These are phyloP conservation scores for Trichoderma arundinaceum DNA, from an alignment of 2,329 filamentous ascomycete species.

Conservation along the genomic window DNA sequence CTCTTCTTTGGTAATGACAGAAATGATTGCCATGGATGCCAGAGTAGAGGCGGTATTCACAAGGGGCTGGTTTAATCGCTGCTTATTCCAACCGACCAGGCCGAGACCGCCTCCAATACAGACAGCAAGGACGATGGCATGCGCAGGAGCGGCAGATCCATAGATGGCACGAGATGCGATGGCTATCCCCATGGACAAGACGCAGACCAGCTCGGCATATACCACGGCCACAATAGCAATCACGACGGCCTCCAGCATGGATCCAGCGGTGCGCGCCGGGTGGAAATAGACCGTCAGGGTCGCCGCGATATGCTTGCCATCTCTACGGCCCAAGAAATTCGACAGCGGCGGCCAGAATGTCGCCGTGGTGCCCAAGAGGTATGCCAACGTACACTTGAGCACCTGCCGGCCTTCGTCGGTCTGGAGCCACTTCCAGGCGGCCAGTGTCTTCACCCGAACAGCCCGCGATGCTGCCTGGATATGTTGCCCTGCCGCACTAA, in stretches of 20 bases:
- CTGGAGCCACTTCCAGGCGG: constrained; percentile 63
- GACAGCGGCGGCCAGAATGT: constrained; percentile 81
- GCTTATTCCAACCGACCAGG: constrained; percentile 86
- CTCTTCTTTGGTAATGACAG: constrained; percentile 88
- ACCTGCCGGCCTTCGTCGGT: constrained; percentile 80
- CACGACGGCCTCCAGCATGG: constrained; percentile 84
- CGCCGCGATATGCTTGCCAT: constrained; percentile 92
- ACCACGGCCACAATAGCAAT: constrained; percentile 78
- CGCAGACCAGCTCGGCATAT: constrained; percentile 71
- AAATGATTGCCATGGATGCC: constrained; percentile 86
- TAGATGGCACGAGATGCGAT: constrained; percentile 74
- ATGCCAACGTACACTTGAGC: constrained; percentile 89
- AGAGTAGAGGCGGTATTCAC: constrained; percentile 87
- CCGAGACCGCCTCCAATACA: constrained; percentile 88
- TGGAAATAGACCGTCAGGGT: constrained; percentile 96
- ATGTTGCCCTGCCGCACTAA: constrained; percentile 30
- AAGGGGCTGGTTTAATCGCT: constrained; percentile 75
- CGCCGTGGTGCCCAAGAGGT: constrained; percentile 82
- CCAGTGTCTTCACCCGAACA: constrained; percentile 43
- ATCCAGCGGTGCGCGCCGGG: constrained; percentile 82
- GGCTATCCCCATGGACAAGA: constrained; percentile 87
- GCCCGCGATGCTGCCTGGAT: constrained; percentile 30
- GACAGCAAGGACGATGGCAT: constrained; percentile 77
- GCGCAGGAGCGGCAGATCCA: constrained; percentile 71
- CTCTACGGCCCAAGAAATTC: constrained; percentile 76